phyloP scores from a whole-genome alignment of 129 eudicot species.

The Arctium lappa region DNA sequence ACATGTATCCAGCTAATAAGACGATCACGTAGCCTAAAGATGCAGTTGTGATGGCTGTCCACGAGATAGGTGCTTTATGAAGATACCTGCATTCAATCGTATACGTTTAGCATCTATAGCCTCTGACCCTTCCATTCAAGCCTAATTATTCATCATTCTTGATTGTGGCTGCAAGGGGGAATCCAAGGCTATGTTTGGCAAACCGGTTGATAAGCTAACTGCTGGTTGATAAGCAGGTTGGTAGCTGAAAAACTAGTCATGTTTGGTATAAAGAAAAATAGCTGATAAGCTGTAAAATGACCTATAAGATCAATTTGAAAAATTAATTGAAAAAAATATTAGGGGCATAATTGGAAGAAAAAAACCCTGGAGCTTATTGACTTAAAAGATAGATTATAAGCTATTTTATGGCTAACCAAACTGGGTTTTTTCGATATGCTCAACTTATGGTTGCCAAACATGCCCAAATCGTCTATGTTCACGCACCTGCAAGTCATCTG shows the following conservation, averaged over 20 bases:
- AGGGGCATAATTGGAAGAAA: background rate
- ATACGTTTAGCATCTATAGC: background rate
- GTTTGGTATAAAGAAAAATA: too few species aligned
- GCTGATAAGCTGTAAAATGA: background rate
- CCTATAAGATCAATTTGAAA: background rate
- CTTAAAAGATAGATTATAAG: background rate
- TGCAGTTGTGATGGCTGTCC: constrained; percentile 45
- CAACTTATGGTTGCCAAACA: background rate
- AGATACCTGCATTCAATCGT: constrained; percentile 43
- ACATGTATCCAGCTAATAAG: constrained; percentile 48
- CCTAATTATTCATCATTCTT: too few species aligned
- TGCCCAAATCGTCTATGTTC: background rate
- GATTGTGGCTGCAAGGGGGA: too few species aligned
- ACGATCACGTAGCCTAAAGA: constrained; percentile 44
- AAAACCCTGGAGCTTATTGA: background rate
- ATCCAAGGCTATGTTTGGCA: too few species aligned
- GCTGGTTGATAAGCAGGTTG: too few species aligned
- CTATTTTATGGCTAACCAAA: background rate
- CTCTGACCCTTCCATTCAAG: too few species aligned
- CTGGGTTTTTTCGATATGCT: background rate
- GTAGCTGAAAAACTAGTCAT: too few species aligned
- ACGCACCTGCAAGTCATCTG: constrained; percentile 74
- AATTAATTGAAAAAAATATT: background rate
- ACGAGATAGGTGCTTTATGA: constrained; percentile 58
- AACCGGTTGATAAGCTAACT: too few species aligned